Conservation (phyloP, 2,329 filamentous ascomycete species). For the Shiraia sp. region DNA sequence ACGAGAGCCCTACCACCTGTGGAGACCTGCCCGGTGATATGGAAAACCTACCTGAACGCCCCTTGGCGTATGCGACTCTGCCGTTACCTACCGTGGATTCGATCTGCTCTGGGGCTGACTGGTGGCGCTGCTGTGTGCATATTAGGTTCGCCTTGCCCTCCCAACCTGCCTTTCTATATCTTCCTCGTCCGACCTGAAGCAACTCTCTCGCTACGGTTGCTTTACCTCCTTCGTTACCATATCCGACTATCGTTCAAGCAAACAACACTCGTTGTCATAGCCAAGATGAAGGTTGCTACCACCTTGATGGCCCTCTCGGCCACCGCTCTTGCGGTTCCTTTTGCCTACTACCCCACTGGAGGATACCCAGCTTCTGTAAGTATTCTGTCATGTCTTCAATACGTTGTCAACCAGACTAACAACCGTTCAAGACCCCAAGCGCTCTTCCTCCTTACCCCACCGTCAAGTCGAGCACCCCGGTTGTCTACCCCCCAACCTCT, state of each 20-base stretch:
- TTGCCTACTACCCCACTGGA: neutral
- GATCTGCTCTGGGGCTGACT: constrained; percentile 20
- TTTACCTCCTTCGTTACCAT: constrained; percentile 30
- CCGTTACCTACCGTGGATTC: constrained; percentile 21
- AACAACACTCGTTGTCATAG: constrained; percentile 13
- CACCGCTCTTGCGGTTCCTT: constrained; percentile 27
- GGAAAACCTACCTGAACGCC: constrained; percentile 20
- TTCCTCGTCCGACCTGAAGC: constrained; percentile 20
- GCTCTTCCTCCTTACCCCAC: too few relatives aligned
- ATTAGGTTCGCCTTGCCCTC: constrained; percentile 28
- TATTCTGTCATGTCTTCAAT: neutral
- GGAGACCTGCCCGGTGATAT: constrained; percentile 12
- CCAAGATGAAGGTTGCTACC: constrained; percentile 36
- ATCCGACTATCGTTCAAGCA: constrained; percentile 11
- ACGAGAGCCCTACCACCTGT: constrained; percentile 16
- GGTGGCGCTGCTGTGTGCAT: constrained; percentile 23
- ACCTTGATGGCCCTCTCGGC: constrained; percentile 39
- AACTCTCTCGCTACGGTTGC: constrained; percentile 47
- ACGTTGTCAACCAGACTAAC: too few relatives aligned
- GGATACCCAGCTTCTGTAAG: neutral
- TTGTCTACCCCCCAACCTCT: constrained; percentile 1
- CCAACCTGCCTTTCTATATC: constrained; percentile 15
- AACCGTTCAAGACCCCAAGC: too few relatives aligned
- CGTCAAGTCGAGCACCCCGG: too few relatives aligned
- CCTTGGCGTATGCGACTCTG: constrained; percentile 37